Percentiles rank a stretch among this genome's conserved stretches.
These are phyloP conservation scores for Closterium sp. DNA, from an alignment of 139 green algal species.

Conservation along the genomic window DNA sequence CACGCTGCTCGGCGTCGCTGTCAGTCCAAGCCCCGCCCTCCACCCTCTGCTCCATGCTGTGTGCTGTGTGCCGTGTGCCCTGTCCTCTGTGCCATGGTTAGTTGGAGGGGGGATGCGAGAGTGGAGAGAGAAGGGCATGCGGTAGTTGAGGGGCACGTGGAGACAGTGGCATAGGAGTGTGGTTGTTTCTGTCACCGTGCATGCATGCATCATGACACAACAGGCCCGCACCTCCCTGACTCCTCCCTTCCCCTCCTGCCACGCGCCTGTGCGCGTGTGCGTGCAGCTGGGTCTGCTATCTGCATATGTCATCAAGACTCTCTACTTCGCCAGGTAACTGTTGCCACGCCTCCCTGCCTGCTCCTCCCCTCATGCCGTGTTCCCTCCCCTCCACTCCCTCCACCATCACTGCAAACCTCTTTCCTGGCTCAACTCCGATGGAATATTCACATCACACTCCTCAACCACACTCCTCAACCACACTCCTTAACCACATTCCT, in stretches of 20 bases:
- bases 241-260: background rate
- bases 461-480: no score
- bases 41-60: no score
- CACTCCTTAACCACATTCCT: background rate
- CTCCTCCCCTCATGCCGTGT: background rate
- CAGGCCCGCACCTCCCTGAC: no score
- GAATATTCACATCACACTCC: no score
- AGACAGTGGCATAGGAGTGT: background rate
- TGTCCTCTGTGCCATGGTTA: background rate
- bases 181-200: background rate
- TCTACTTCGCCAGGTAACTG: slow-evolving; percentile 17
- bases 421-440: no score
- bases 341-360: background rate
- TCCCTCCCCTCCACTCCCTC: background rate
- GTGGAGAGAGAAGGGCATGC: no score
- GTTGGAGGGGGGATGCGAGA: background rate
- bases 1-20: slow-evolving; percentile 37
- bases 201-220: no score
- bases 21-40: slow-evolving; percentile 23
- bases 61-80: no score
- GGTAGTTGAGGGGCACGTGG: background rate
- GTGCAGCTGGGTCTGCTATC: slow-evolving; percentile 21
- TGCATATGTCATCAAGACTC: slow-evolving; percentile 23
- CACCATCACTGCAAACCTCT: no score
- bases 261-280: background rate